Evolutionary conservation across 305 asterid genomes (phyloP).

Genomic region (Fraxinus nigra): DNA sequence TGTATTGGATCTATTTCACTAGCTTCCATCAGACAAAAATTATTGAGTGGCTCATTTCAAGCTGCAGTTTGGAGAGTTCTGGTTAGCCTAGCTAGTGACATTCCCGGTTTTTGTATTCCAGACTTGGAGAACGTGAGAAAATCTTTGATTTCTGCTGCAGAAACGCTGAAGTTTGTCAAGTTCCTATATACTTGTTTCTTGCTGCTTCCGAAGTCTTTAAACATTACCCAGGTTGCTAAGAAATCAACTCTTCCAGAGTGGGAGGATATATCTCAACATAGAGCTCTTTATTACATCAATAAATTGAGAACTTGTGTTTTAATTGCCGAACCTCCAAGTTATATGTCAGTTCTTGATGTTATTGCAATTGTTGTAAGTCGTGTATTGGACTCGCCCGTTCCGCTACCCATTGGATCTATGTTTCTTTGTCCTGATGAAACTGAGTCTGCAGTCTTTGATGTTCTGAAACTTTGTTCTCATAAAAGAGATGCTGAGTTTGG

Average conservation of each 20-base stretch:
- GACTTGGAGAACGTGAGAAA: constrained; percentile 47
- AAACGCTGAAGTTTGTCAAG: constrained; percentile 66
- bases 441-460: constrained; percentile 61
- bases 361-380: constrained; percentile 66
- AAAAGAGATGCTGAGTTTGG: constrained; percentile 39
- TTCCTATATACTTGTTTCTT: constrained; percentile 67
- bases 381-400: constrained; percentile 66
- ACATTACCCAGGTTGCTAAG: constrained; percentile 60
- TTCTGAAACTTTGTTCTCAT: constrained; percentile 62
- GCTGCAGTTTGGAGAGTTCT: constrained; percentile 68
- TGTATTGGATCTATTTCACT: constrained; percentile 59
- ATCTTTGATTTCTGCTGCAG: constrained; percentile 58
- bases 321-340: constrained; percentile 81
- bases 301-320: constrained; percentile 48
- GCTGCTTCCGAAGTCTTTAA: constrained; percentile 59
- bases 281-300: constrained; percentile 77
- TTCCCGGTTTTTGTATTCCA: constrained; percentile 45
- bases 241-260: constrained; percentile 71
- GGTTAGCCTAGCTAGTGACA: constrained; percentile 37
- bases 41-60: constrained; percentile 73
- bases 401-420: constrained; percentile 73
- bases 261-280: constrained; percentile 52
- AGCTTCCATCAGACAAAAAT: constrained; percentile 51
- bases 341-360: constrained; percentile 65
- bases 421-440: constrained; percentile 68